Conservation (phyloP, 106 monocot species). For the Phalaenopsis aphrodite region DNA sequence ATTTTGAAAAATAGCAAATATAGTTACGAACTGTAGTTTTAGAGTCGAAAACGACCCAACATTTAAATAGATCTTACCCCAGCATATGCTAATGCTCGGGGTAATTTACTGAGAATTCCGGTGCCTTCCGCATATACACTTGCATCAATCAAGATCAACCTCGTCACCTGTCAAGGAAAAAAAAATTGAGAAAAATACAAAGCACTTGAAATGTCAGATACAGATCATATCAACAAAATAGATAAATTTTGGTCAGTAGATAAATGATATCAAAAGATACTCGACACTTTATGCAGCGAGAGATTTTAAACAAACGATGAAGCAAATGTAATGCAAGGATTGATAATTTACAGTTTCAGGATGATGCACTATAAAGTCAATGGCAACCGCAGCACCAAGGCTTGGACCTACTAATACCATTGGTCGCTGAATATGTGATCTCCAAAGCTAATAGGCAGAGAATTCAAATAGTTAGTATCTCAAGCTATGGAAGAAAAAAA, state of each 20-base stretch:
- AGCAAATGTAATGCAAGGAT: slow-evolving; percentile 4
- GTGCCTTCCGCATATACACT: slow-evolving; percentile 77
- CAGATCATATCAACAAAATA: background rate
- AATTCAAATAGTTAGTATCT: slow-evolving; percentile 1
- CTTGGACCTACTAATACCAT: slow-evolving; percentile 95
- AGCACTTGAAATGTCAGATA: background rate
- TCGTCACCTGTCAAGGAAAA: slow-evolving; percentile 34
- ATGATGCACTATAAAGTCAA: slow-evolving; percentile 67
- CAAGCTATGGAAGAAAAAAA: background rate
- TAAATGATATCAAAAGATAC: background rate
- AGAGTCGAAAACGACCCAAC: background rate
- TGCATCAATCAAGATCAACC: slow-evolving; percentile 75
- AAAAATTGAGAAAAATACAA: background rate
- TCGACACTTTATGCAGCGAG: background rate
- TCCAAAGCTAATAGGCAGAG: slow-evolving; percentile 62
- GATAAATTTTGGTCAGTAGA: no score
- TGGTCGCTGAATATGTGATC: slow-evolving; percentile 62
- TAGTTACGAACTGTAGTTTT: background rate
- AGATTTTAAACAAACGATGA: background rate
- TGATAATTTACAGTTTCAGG: slow-evolving; percentile 62
- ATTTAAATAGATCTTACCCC: slow-evolving; percentile 46
- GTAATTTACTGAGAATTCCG: slow-evolving; percentile 54
- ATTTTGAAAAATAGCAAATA: background rate
- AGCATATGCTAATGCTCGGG: slow-evolving; percentile 68
- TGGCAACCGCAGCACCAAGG: slow-evolving; percentile 92